phyloP scores from a whole-genome alignment of 345 rosid genomes.

The Camelina neglecta region DNA sequence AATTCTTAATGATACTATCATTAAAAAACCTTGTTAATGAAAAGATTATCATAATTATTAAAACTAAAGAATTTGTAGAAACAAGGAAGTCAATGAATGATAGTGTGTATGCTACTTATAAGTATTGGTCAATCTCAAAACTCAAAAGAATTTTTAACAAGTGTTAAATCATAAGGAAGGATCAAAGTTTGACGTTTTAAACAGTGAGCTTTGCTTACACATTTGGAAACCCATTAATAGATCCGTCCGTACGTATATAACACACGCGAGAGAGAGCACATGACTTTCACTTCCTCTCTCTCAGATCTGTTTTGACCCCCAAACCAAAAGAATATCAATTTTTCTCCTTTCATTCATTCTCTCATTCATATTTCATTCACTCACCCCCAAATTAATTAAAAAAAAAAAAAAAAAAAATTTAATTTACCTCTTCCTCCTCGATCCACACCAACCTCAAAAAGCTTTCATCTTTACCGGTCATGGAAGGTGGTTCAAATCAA shows the following conservation, averaged over 20 bases:
- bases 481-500: constrained; percentile 61
- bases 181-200: neutral
- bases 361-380: constrained; percentile 14
- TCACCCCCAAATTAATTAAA: constrained; percentile 11
- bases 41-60: neutral
- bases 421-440: constrained; percentile 29
- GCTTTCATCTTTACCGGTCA: constrained; percentile 29
- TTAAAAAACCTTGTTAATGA: too few relatives aligned
- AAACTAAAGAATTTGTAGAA: neutral
- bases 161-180: neutral
- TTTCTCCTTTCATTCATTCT: neutral
- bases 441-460: constrained; percentile 16
- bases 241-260: constrained; percentile 22
- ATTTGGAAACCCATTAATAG: constrained; percentile 3
- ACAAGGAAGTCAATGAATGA: neutral
- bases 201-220: constrained; percentile 9
- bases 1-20: too few relatives aligned
- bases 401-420: neutral
- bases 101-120: neutral
- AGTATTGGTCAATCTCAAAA: neutral
- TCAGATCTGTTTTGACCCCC: constrained; percentile 43
- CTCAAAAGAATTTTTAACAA: neutral
- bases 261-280: neutral
- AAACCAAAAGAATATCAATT: constrained; percentile 21
- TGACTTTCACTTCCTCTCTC: constrained; percentile 33